A percentile compares a stretch with the other conserved stretches of the same genome.
Evolutionary conservation across 805 yeast species (phyloP).

Genomic region (Wickerhamomyces bisporus): DNA sequence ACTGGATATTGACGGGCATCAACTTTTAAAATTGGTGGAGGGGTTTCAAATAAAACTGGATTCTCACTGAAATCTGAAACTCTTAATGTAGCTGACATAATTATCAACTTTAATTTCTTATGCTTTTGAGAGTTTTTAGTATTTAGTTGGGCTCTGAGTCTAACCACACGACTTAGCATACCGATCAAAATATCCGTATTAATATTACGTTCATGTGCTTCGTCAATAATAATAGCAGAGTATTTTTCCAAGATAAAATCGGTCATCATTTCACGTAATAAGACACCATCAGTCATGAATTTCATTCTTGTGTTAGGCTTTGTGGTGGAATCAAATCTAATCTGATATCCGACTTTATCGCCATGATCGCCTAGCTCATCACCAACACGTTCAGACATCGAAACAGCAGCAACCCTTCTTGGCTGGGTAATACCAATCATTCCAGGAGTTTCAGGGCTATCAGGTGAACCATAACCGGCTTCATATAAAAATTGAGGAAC

Average conservation of each 20-base stretch:
- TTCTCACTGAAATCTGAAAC: slow-evolving; percentile 93
- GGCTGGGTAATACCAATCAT: slow-evolving; percentile 97
- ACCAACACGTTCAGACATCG: slow-evolving; percentile 81
- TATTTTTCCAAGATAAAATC: slow-evolving; percentile 80
- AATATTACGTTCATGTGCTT: slow-evolving; percentile 95
- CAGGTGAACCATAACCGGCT: slow-evolving; percentile 73
- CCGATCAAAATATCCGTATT: slow-evolving; percentile 96
- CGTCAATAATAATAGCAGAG: slow-evolving; percentile 87
- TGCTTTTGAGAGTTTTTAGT: slow-evolving; percentile 39
- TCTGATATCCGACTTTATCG: slow-evolving; percentile 69
- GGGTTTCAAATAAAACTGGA: slow-evolving; percentile 50
- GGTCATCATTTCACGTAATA: slow-evolving; percentile 86
- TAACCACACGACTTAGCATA: slow-evolving; percentile 81
- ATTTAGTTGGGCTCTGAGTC: slow-evolving; percentile 56
- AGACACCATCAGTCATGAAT: slow-evolving; percentile 93
- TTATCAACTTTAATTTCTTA: slow-evolving; percentile 71
- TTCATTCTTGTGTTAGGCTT: slow-evolving; percentile 66
- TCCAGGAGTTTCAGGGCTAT: slow-evolving; percentile 66
- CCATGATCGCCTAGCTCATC: slow-evolving; percentile 73
- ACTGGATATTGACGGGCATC: slow-evolving; percentile 96
- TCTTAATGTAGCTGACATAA: slow-evolving; percentile 96
- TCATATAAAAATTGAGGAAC: slow-evolving; percentile 95
- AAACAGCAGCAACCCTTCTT: slow-evolving; percentile 88
- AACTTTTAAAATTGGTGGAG: slow-evolving; percentile 86
- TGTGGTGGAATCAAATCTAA: slow-evolving; percentile 70